Percentiles rank a stretch among this genome's conserved stretches.
phyloP scores from a whole-genome alignment of 345 rosid genomes.

The Leavenworthia alabamica region DNA sequence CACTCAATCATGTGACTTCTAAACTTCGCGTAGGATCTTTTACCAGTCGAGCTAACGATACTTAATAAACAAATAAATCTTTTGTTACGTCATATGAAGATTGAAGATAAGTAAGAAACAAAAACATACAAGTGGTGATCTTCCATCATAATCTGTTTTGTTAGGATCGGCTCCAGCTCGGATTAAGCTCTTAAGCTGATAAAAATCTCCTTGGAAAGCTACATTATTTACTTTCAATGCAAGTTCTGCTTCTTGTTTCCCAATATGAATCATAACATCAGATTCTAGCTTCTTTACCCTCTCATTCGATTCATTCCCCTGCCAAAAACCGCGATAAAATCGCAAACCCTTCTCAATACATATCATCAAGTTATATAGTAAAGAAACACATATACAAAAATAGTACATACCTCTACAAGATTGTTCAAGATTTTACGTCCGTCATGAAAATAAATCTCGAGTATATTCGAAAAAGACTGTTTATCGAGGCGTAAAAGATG shows the following conservation, averaged over 20 bases:
- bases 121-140: constrained; percentile 70
- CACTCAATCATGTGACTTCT: too few relatives aligned
- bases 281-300: constrained; percentile 70
- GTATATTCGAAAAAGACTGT: constrained; percentile 72
- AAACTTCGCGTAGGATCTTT: too few relatives aligned
- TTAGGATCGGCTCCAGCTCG: constrained; percentile 85
- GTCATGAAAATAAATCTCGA: constrained; percentile 85
- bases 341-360: background rate
- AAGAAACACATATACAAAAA: background rate
- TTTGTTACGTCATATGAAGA: background rate
- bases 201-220: constrained; percentile 75
- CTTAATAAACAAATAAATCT: background rate
- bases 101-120: background rate
- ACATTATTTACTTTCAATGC: constrained; percentile 80
- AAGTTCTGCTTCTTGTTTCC: constrained; percentile 94
- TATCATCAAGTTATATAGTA: background rate
- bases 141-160: constrained; percentile 86
- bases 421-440: constrained; percentile 79
- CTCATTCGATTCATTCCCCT: constrained; percentile 68
- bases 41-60: too few relatives aligned
- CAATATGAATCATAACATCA: constrained; percentile 77
- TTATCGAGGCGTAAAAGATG: constrained; percentile 86
- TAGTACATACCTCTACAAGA: constrained; percentile 80
- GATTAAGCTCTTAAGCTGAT: constrained; percentile 68
- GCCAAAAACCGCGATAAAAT: constrained; percentile 13